These are phyloP conservation scores for Gamsiella multidivaricata DNA, from an alignment of 192 early-diverging fungal species.

Conservation along the genomic window DNA sequence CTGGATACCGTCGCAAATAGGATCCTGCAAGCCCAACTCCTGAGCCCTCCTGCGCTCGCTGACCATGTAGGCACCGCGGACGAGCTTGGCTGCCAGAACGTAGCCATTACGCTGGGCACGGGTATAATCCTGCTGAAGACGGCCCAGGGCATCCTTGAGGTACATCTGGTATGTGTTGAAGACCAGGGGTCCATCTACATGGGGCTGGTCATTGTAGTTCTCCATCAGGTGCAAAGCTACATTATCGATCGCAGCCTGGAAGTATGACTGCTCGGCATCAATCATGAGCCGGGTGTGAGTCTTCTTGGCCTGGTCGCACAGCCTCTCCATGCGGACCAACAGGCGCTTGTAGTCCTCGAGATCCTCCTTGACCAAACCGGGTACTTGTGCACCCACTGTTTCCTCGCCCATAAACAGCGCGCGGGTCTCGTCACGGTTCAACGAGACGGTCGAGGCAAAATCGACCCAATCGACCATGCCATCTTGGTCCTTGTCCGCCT, in stretches of 20 bases:
- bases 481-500: conserved; percentile 61
- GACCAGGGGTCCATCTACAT: conserved; percentile 68
- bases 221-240: conserved; percentile 76
- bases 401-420: conserved; percentile 50
- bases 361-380: conserved; percentile 64
- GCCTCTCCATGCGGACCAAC: conserved; percentile 72
- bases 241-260: conserved; percentile 93
- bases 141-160: conserved; percentile 70
- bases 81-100: conserved; percentile 87
- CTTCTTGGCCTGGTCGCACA: conserved; percentile 72
- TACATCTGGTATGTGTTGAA: conserved; percentile 99
- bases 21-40: conserved; percentile 75
- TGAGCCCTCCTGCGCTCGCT: conserved; percentile 72
- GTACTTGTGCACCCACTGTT: no score
- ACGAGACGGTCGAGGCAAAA: conserved; percentile 70
- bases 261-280: conserved; percentile 95
- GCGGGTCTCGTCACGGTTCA: conserved; percentile 67
- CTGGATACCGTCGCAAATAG: conserved; percentile 82
- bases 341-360: conserved; percentile 76
- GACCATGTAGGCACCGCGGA: conserved; percentile 89
- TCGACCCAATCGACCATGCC: conserved; percentile 78
- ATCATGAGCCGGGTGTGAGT: conserved; percentile 82
- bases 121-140: conserved; percentile 74
- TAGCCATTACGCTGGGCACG: conserved; percentile 77
- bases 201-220: conserved; percentile 70